Evolutionary conservation across 2,329 filamentous ascomycete genomes (phyloP), one percentile per base, ranked within the genome.

Genomic region (Ophiostoma tasmaniense): DNA sequence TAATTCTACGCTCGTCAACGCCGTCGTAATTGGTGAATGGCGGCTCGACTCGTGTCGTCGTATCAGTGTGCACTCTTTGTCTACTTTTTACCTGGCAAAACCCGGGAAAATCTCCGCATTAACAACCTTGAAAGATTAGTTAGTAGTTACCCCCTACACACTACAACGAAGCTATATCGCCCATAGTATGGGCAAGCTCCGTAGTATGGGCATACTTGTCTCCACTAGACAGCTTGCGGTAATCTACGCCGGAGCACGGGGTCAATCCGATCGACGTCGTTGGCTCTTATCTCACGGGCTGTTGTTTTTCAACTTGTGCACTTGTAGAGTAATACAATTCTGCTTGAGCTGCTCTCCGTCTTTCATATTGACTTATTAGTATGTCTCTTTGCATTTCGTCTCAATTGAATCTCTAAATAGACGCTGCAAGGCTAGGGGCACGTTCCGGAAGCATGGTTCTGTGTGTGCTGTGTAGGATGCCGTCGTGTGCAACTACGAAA

Each of bases 191-290:
- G 39, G 39, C 39, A 42, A 42, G 39, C 39, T 61, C 25, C 45
- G n/a, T n/a, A 52, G 45, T 22, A n/a, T 33, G 37, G 4, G 30
- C 5, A 39, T 33, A 20, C 13, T 66, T 45, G 65, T 6, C 45
- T 66, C 62, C 59, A 65, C 50, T 64, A 42, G 10, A 20, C 67
- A 35, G 22, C 66, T 33, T 67, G 11, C n/a, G 64, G 69, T 25
- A 68, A 59, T 69, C n/a, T 59, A 33, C 37, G 66, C 70, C 69
- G 69, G 20, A 52, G 35, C 69, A 70, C 69, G 69, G 64, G 69
- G 69, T 59, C 28, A 20, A 67, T 42, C 14, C 17, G 62, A 65
- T 30, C 64, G 22, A 65, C 64, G 37, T 45, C 13, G 64, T 65
- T 65, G 64, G 64, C n/a, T 65, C 33, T 64, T 64, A 64, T 64